phyloP scores from a whole-genome alignment of 179 eudicot species.

The Camellia oleifera region DNA sequence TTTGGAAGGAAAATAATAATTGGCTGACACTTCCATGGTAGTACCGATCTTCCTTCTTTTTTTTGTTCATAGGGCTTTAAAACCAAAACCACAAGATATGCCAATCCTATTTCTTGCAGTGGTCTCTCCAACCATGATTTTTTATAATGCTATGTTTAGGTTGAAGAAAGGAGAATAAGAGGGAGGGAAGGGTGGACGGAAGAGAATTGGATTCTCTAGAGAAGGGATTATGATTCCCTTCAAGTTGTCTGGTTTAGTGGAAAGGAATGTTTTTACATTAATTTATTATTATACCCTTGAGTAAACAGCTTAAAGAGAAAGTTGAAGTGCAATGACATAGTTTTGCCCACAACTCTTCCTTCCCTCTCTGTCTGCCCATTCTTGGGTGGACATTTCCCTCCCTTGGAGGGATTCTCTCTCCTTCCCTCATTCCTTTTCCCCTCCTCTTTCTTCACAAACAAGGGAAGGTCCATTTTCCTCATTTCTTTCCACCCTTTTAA shows the following conservation, averaged over 20 bases:
- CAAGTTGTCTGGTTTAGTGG: not conserved
- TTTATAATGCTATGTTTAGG: not conserved
- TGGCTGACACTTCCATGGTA: not conserved
- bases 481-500: not conserved
- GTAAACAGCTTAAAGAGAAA: not conserved
- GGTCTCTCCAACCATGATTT: not conserved
- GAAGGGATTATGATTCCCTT: not conserved
- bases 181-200: not conserved
- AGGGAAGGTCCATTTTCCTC: not conserved
- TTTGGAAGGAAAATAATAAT: not conserved
- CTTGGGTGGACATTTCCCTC: not conserved
- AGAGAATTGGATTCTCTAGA: not conserved
- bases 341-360: not conserved
- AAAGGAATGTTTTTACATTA: not conserved
- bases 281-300: not conserved
- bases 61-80: not conserved
- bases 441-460: slow-evolving; percentile 1
- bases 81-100: not conserved
- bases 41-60: not conserved
- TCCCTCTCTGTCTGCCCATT: not conserved
- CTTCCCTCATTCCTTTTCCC: not conserved
- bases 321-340: not conserved
- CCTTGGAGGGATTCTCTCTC: not conserved
- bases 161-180: not conserved
- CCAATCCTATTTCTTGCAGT: not conserved